These are phyloP conservation scores for Xanthoceras sorbifolium DNA, from an alignment of 345 rosid species.

Conservation along the genomic window DNA sequence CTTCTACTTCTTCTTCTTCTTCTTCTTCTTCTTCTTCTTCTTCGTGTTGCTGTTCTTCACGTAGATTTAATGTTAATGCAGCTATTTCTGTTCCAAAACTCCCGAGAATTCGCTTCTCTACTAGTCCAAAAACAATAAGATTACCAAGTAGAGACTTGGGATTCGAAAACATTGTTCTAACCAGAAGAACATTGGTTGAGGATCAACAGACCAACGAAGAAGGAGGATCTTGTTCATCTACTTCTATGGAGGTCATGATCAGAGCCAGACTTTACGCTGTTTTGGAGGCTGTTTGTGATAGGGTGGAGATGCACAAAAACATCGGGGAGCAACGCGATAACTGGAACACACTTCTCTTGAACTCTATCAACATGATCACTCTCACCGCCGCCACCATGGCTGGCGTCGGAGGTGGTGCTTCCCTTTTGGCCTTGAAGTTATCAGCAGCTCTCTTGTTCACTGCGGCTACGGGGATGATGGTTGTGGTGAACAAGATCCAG, in stretches of 20 bases:
- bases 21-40: constrained; percentile 18
- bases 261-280: constrained; percentile 43
- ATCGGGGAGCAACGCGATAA: constrained; percentile 62
- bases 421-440: constrained; percentile 43
- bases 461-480: constrained; percentile 42
- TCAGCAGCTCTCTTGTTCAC: constrained; percentile 47
- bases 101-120: constrained; percentile 38
- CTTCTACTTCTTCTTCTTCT: constrained; percentile 10
- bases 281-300: constrained; percentile 57
- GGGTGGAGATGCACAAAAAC: constrained; percentile 72
- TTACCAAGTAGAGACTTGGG: constrained; percentile 17
- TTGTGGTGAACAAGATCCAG: constrained; percentile 59
- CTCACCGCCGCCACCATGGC: constrained; percentile 61
- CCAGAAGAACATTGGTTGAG: neutral
- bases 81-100: constrained; percentile 53
- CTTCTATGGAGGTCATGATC: no score
- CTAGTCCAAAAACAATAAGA: constrained; percentile 27
- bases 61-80: constrained; percentile 28
- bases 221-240: no score
- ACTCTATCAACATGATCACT: constrained; percentile 69
- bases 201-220: neutral
- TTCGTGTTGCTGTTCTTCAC: constrained; percentile 16
- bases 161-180: neutral
- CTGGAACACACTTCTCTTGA: constrained; percentile 66
- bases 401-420: constrained; percentile 46